Conservation (phyloP, 225 moss, liverwort and hornwort genomes). For the Climacium dendroides region DNA sequence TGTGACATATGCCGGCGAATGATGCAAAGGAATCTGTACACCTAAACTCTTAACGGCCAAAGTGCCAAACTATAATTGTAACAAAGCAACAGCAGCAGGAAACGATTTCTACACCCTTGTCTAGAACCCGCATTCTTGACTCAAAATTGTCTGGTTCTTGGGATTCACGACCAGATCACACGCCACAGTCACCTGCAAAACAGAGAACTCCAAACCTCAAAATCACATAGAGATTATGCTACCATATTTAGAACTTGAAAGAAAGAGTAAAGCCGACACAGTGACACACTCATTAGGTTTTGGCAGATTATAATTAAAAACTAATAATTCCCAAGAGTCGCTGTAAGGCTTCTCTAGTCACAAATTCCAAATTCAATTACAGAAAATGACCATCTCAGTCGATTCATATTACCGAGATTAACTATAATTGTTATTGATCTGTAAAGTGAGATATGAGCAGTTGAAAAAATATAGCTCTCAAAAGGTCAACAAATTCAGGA, state of each 20-base stretch:
- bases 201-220: not conserved
- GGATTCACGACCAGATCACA: slow-evolving; percentile 67
- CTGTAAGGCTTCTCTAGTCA: not conserved
- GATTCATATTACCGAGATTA: not conserved
- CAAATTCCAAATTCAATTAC: not conserved
- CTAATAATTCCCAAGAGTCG: not conserved
- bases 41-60: not conserved
- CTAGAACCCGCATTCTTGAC: slow-evolving; percentile 43
- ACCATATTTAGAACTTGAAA: not conserved
- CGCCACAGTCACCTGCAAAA: slow-evolving; percentile 51
- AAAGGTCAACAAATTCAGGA: not conserved
- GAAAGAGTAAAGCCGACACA: not conserved
- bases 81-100: not conserved
- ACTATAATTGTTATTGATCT: not conserved
- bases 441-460: not conserved
- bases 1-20: not conserved
- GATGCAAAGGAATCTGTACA: not conserved
- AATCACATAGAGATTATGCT: not conserved
- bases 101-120: not conserved
- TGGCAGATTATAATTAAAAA: not conserved
- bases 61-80: not conserved
- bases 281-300: not conserved
- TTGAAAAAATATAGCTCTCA: not conserved
- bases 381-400: not conserved
- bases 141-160: slow-evolving; percentile 40